Base-by-base conservation (phyloP, 2,329 filamentous ascomycete species). In the Hawksworthiomyces lignivorus region DNA sequence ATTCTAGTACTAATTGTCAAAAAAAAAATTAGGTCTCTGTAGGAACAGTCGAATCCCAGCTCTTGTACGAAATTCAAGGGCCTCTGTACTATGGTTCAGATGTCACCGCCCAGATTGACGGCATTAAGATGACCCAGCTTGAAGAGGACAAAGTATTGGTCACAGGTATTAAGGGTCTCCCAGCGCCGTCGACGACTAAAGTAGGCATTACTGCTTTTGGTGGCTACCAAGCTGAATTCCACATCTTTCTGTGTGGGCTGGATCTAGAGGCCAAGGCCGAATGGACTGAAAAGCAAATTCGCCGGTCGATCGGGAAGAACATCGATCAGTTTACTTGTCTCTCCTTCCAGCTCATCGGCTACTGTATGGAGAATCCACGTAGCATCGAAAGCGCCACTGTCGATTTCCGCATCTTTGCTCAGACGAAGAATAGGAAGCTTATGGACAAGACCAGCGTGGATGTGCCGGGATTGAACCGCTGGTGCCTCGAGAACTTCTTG, bases 101-200 rank as follows among this genome's bases (percentile, higher is more conserved):
- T 47, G 56, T 61, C 8, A 57, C 54, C 3, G 56, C 56, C 14
- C 46, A 48, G 27, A 46, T 59, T n/a, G 51, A 54, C 11, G 54
- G 42, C 36, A 51, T 50, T 24, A 44, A 34, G 39, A 74, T 78
- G 53, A 68, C 72, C 46, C 67, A 74, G 49, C 39, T 54, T 20
- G 57, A 49, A 46, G 50, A 52, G 45, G 53, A 54, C 43, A 50
- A 53, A 9, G 58, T 62, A 8, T 50, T 47, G n/a, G 51, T 62
- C 10, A 50, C 50, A 2, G 58, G 59, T 3, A 53, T 62, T 42
- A 60, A 58, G 46, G 58, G 56, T 7, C 38, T 49, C 10, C 55
- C 54, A 4, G 50, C 57, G 7, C 56, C 57, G 4, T 45, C 52
- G 3, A 61, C 57, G 7, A 60, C 56, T 3, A 58, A 57, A 36